Evolutionary conservation across 1,284 basidiomycete species (phyloP), one percentile per base, ranked within the genome.

Genomic region (Tilletiopsis washingtonensis): DNA sequence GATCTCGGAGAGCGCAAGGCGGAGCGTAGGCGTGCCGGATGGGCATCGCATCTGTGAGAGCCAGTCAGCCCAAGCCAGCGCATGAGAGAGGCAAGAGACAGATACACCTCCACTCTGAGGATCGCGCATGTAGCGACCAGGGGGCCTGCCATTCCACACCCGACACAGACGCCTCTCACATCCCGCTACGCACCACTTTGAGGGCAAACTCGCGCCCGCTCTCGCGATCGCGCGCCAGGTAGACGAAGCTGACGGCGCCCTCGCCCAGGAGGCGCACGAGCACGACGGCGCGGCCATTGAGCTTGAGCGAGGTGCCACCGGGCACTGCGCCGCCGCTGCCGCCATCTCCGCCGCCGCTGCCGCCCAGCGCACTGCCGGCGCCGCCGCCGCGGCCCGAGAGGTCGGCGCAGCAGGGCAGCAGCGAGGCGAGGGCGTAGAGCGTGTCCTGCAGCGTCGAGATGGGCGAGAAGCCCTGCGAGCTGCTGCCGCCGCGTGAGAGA

Each of bases 1-100:
- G 21, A 74, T 61, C 58, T 74, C 72, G 46, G 67, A 65, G 45
- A 74, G 60, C 14, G 72, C 71, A 25, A 66, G 62, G 14, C 62
- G 66, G 39, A 74, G 61, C 17, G 64, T 62, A 17, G 64, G 62
- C 21, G 61, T 61, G 26, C 71, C 71, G 9, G 51, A 45, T 5
- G 62, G 59, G 52, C 72, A 74, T 36, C 69, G 68, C 24, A 74
- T 74, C 64, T 63, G 46, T 19, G 27, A 6, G 7, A 14, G 6
- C 27, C 27, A 7, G 27, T 29, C 27, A 36, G 34, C 14, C 34
- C 34, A 36, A 36, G 34, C 14, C n/a, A n/a, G 38, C 23, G 14
- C 14, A 36, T 36, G 21, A 43, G 36, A 11, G 12, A 43, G 42
- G 36, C 5, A 39, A 27, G 11, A 23, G 20, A 23, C 14, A 23